Conservation (phyloP, 805 yeast genomes). For the Candida maesae region DNA sequence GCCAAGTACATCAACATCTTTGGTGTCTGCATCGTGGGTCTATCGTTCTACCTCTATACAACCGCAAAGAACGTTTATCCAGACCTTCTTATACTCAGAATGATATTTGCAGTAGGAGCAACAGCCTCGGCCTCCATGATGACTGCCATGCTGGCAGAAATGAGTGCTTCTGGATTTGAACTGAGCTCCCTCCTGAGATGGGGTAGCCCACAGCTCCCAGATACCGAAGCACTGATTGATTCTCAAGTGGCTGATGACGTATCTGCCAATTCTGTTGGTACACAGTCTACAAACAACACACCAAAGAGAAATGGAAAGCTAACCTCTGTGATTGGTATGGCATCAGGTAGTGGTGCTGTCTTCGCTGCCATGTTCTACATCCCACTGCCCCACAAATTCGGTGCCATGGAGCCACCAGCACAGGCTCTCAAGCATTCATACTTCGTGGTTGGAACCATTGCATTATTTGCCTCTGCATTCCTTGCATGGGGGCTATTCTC, state of each 20-base stretch:
- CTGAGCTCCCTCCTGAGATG: slow-evolving; percentile 21
- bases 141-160: slow-evolving; percentile 56
- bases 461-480: slow-evolving; percentile 36
- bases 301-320: slow-evolving; percentile 46
- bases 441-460: slow-evolving; percentile 40
- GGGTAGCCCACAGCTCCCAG: slow-evolving; percentile 6
- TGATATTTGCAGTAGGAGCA: slow-evolving; percentile 60
- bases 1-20: slow-evolving; percentile 46
- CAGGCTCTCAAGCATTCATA: slow-evolving; percentile 47
- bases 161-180: slow-evolving; percentile 43
- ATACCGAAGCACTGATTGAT: slow-evolving; percentile 5
- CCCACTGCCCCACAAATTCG: slow-evolving; percentile 53
- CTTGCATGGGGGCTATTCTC: slow-evolving; percentile 45
- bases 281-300: slow-evolving; percentile 8
- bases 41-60: slow-evolving; percentile 48
- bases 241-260: slow-evolving; percentile 4
- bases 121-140: slow-evolving; percentile 51
- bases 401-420: slow-evolving; percentile 37
- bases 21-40: slow-evolving; percentile 47
- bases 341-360: slow-evolving; percentile 66
- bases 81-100: slow-evolving; percentile 45
- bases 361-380: slow-evolving; percentile 53
- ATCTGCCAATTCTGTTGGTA: slow-evolving; percentile 3
- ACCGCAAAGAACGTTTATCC: slow-evolving; percentile 44
- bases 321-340: slow-evolving; percentile 58